Base-by-base conservation (phyloP, 1,284 basidiomycete genomes). In the Austropuccinia psidii region DNA sequence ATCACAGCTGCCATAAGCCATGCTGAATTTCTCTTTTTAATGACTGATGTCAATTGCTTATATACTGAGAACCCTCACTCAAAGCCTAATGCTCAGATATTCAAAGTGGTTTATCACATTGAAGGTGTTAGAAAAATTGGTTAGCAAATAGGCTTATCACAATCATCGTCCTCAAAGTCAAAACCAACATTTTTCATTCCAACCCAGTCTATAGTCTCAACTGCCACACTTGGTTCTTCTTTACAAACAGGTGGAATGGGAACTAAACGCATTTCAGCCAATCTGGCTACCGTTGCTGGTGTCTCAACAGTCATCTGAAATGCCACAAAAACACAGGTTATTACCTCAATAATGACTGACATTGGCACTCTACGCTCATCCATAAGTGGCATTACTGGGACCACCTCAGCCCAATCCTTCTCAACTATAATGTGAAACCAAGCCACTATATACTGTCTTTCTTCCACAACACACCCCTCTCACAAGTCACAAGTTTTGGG, bases 191-290 rank as follows among this genome's bases (percentile, higher is more conserved):
- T n/a, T n/a, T n/a, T n/a, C 13, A 27, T 61, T 21, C 27, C 21
- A n/a, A 31, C 17, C 8, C 70, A 27, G 68, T 74, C 7, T 19
- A 21, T 78, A 93, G 94, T 98, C 2, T 91, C 90, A 78, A 96
- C 93, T 0, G 87, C 87, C 1, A 97, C 93, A 0, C 84, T 95
- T 5, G 96, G 95, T 0, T 94, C 92, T 0, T 91, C 86, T 76
- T 85, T 99, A 13, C 96, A 96, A 0, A 98, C 96, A 1, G 96
- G 95, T 0, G 96, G 96, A 5, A 98, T 98, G 96, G 93, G 96
- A 82, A 98, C 96, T 6, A 99, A 98, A 80, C 87, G 98, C 75
- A 96, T 98, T 76, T 96, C 95, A 0, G 95, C 96, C 0, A 96
- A 98, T 80, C 90, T 99, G 17, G 94, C 95, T 0, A 96, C 91